Percentiles rank a stretch among this genome's conserved stretches.
phyloP scores from a whole-genome alignment of 257 asterid species.

The Ajuga chamaepitys region DNA sequence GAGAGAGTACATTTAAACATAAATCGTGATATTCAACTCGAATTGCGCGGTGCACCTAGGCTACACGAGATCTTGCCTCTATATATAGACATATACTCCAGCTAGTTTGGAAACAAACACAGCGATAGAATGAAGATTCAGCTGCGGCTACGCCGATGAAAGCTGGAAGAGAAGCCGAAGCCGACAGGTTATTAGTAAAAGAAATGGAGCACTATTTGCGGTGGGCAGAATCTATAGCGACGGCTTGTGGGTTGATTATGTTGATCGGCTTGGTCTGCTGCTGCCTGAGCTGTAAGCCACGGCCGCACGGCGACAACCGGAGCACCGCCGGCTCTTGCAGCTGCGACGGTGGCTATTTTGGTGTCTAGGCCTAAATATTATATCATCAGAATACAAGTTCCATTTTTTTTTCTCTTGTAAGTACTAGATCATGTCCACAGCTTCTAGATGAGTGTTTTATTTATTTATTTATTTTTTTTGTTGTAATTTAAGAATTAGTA shows the following conservation, averaged over 20 bases:
- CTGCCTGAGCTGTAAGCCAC: slow-evolving; percentile 29
- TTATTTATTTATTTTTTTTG: too few species aligned
- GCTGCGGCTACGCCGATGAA: neutral
- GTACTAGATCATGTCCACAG: too few species aligned
- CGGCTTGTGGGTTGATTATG: slow-evolving; percentile 32
- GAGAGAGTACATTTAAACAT: too few species aligned
- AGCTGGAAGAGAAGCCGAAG: neutral
- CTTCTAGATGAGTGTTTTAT: too few species aligned
- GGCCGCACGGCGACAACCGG: slow-evolving; percentile 18
- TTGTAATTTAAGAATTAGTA: too few species aligned
- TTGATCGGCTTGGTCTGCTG: slow-evolving; percentile 35
- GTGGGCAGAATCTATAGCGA: slow-evolving; percentile 33
- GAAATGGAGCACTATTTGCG: slow-evolving; percentile 24
- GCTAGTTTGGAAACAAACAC: slow-evolving; percentile 1
- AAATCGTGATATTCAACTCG: too few species aligned
- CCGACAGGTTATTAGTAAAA: neutral
- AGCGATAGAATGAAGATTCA: neutral
- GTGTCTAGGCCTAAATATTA: too few species aligned
- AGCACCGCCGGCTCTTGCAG: slow-evolving; percentile 21
- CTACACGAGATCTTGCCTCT: too few species aligned
- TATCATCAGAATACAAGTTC: too few species aligned
- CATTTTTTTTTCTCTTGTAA: neutral
- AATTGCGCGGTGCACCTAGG: too few species aligned
- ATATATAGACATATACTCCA: neutral
- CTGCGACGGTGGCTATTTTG: slow-evolving; percentile 32